Evolutionary conservation across 2,329 filamentous ascomycete species (phyloP), one percentile per base, ranked within the genome.

Genomic region (Aureobasidium uvarum): DNA sequence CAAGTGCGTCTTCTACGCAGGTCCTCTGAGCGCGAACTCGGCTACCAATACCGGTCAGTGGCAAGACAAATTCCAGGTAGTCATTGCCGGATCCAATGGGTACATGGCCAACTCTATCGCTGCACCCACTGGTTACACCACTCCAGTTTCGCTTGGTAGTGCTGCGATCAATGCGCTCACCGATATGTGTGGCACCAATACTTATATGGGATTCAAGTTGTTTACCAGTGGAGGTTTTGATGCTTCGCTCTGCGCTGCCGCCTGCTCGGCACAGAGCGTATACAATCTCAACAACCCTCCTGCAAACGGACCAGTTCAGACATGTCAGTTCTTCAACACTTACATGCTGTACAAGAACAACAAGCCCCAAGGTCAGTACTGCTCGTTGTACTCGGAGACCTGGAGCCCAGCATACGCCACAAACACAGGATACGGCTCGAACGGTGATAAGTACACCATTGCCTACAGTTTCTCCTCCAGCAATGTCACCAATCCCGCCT

Each of bases 171-270:
- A 68, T 46, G 71, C 70, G 4, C 71, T 69, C 4, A 68, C 64
- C 25, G 69, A 72, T 67, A 69, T 69, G 66, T 65, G 71, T 18
- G 69, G 69, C 20, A 45, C 58, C 5, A 68, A 71, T 62, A 71
- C 70, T 13, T 72, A 69, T 66, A 70, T 74, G 64, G 72, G 72
- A 39, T 56, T 63, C 36, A 70, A 69, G 54, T 56, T 66, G 33
- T 73, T 72, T 67, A 72, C 72, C 39, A 66, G 66, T 36, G 69
- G 69, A n/a, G 71, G 71, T 28, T 75, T 73, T 62, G 71, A 76
- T 62, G 66, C 70, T 20, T 51, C 67, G 20, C 69, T 72, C 16
- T 77, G 75, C 63, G 69, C 71, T n/a, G 70, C 69, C 11, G 69
- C 69, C 31, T 76, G 68, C 59, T 23, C 46, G 16, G 67, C 68